Evolutionary conservation across 352 stramenopile genomes (phyloP), one percentile per base, ranked within the genome.

Genomic region (Phytopythium cucurbitacearum): DNA sequence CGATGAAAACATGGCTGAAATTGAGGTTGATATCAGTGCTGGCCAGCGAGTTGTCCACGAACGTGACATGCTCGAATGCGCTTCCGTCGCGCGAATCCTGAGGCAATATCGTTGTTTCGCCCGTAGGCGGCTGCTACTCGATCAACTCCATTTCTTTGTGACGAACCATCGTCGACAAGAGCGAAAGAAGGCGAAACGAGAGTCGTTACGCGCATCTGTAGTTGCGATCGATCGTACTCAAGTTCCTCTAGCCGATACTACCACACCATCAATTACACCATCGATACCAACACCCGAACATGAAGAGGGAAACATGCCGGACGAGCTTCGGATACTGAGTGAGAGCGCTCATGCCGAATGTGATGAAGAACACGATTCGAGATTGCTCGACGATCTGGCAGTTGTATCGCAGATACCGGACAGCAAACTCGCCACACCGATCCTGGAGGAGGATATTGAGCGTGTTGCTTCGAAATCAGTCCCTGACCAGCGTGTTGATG

Each of bases 111-210:
- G 65, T 42, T 64, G 56, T 32, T 76, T 73, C 51, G 37, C 56
- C 10, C 56, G 54, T 4, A 62, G 71, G 4, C 59, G 65, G 43
- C 32, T 76, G 2, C 40, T 81, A 36, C 15, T 62, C 7, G 71
- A 76, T 15, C 68, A 81, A 44, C 55, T 81, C 9, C 63, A 51
- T 6, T 81, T 76, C 42, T 40, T 76, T n/a, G 32, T 78, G 40
- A 61, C 53, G 13, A 64, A 76, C 16, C 52, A 78, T 11, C 54
- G 59, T 10, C 69, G 71, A 0, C 57, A 76, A 21, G 38, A 48
- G 34, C 49, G 65, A 9, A 65, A 67, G 57, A 69, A 69, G 34
- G 51, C 59, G 0, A 60, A 59, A 0, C 44, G 52, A 1, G 57
- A 58, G 36, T 51, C 51, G 15, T 54, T 60, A 12, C 11, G 13